Evolutionary conservation across 148 eudicot species (phyloP).

Genomic region (Cornus suecica): DNA sequence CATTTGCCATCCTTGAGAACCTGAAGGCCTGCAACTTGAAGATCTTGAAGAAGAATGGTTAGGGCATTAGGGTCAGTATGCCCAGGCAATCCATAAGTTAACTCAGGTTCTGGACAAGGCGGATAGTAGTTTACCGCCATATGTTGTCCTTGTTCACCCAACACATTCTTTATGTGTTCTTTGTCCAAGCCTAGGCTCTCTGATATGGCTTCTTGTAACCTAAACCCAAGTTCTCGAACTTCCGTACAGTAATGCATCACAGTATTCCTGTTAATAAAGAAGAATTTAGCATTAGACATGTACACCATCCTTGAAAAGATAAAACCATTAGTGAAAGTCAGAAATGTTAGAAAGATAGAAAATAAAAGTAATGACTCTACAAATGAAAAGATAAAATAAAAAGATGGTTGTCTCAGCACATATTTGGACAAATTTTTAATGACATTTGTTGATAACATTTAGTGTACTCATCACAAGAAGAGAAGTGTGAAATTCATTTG

Average conservation of each 20-base stretch:
- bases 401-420: too few species aligned
- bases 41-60: slow-evolving; percentile 75
- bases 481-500: too few species aligned
- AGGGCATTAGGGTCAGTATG: slow-evolving; percentile 81
- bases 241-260: slow-evolving; percentile 52
- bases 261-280: slow-evolving; percentile 37
- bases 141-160: slow-evolving; percentile 78
- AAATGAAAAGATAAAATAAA: too few species aligned
- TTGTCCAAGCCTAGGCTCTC: slow-evolving; percentile 68
- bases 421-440: too few species aligned
- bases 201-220: slow-evolving; percentile 53
- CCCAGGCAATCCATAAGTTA: slow-evolving; percentile 70
- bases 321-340: too few species aligned
- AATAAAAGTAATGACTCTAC: too few species aligned
- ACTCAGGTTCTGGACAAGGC: slow-evolving; percentile 68
- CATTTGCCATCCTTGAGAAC: slow-evolving; percentile 62
- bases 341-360: too few species aligned
- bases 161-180: slow-evolving; percentile 33
- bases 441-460: too few species aligned
- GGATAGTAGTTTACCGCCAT: slow-evolving; percentile 83
- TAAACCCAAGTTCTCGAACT: slow-evolving; percentile 53
- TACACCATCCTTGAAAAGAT: too few species aligned
- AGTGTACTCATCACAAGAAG: too few species aligned
- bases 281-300: background rate
- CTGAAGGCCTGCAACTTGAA: slow-evolving; percentile 60